These are phyloP conservation scores for Ustilago tritici DNA, from an alignment of 1,284 basidiomycete species.

Conservation along the genomic window DNA sequence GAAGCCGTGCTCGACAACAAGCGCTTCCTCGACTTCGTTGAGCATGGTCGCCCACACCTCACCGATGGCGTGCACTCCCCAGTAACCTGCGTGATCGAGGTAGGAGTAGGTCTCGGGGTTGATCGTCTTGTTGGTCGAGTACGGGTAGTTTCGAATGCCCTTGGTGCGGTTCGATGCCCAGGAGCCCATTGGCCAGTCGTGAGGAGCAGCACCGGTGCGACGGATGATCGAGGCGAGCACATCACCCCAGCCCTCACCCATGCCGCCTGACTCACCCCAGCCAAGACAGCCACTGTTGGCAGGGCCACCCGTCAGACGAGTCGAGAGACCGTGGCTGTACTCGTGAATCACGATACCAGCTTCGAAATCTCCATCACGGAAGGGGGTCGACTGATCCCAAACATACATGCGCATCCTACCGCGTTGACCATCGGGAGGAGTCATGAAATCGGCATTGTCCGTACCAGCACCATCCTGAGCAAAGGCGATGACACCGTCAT, in stretches of 20 bases:
- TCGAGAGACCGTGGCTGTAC: conserved; percentile 85
- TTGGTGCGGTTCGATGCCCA: conserved; percentile 85
- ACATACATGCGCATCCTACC: conserved; percentile 96
- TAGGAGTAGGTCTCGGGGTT: conserved; percentile 96
- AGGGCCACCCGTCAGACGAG: conserved; percentile 92
- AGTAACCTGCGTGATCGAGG: conserved; percentile 85
- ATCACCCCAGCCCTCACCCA: conserved; percentile 88
- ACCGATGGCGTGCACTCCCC: conserved; percentile 80
- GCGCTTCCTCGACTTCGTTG: conserved; percentile 73
- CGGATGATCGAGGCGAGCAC: conserved; percentile 74
- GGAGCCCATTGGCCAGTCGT: conserved; percentile 80
- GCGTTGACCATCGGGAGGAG: conserved; percentile 74
- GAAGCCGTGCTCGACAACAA: conserved; percentile 60
- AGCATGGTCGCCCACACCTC: conserved; percentile 97
- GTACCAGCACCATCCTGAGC: conserved; percentile 92
- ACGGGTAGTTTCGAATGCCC: conserved; percentile 86
- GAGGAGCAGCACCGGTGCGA: conserved; percentile 74
- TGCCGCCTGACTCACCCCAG: conserved; percentile 94
- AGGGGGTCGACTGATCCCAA: conserved; percentile 78
- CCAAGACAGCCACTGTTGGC: conserved; percentile 86
- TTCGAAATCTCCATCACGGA: conserved; percentile 92
- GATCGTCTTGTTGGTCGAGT: conserved; percentile 74
- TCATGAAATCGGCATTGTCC: conserved; percentile 74
- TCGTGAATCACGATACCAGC: conserved; percentile 69
- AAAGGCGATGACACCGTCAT: conserved; percentile 91